Evolutionary conservation across 768 basidiomycete genomes (phyloP).

Genomic region (Mycena olivaceomarginata): DNA sequence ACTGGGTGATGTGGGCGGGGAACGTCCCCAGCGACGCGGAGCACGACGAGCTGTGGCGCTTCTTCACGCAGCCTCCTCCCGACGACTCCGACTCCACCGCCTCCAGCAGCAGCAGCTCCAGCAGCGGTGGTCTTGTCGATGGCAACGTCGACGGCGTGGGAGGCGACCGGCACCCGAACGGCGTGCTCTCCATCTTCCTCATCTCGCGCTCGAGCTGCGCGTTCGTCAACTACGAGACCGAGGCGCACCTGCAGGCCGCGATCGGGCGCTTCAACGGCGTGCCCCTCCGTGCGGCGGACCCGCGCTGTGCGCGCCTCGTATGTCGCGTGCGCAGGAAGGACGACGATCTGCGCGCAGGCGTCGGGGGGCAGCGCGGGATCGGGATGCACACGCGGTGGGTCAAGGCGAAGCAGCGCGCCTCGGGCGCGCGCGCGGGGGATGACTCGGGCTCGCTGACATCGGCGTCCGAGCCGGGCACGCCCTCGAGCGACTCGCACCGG

Average conservation of each 20-base stretch:
- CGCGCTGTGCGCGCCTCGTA: conserved; percentile 85
- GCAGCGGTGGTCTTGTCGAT: too few relatives aligned
- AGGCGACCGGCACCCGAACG: neutral
- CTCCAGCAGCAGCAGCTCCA: neutral
- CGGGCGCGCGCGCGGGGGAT: conserved; percentile 43
- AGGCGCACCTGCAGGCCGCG: conserved; percentile 77
- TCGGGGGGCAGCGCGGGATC: conserved; percentile 92
- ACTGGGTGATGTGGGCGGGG: conserved; percentile 98
- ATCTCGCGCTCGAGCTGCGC: conserved; percentile 97
- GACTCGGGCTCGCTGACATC: neutral
- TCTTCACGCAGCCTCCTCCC: conserved; percentile 73
- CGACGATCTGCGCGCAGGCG: conserved; percentile 92
- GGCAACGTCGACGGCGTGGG: neutral
- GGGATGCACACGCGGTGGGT: conserved; percentile 92
- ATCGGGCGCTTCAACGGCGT: conserved; percentile 85
- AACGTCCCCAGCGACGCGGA: conserved; percentile 92
- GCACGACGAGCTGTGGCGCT: conserved; percentile 90
- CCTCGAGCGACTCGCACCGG: conserved; percentile 45
- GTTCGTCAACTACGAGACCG: conserved; percentile 90
- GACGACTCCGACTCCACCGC: neutral
- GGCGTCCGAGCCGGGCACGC: conserved; percentile 50
- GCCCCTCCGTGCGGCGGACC: conserved; percentile 80
- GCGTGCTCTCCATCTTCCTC: conserved; percentile 91
- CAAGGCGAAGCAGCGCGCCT: conserved; percentile 71
- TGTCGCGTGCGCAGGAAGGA: conserved; percentile 88